A percentile compares a stretch with the other conserved stretches of the same genome.
phyloP scores from a whole-genome alignment of 768 basidiomycete species.

The Paxillus rubicundulus region DNA sequence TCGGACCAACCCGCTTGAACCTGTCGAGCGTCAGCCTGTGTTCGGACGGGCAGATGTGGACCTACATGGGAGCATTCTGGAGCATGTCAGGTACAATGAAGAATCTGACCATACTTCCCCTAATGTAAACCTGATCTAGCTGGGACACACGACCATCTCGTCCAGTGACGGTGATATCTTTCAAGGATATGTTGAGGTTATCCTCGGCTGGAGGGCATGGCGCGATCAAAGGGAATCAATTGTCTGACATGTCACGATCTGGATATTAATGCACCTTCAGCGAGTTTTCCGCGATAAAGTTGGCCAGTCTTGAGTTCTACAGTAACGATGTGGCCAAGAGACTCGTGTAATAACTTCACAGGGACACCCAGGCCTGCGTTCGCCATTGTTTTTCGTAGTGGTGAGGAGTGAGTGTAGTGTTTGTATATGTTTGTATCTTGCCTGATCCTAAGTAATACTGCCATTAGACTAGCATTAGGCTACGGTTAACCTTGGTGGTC shows the following conservation, averaged over 20 bases:
- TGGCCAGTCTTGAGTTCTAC: conserved; percentile 99
- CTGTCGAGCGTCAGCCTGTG: conserved; percentile 40
- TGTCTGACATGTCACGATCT: conserved; percentile 4
- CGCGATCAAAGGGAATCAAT: conserved; percentile 19
- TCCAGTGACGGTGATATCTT: conserved; percentile 95
- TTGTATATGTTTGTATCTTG: conserved; percentile 18
- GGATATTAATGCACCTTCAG: conserved; percentile 67
- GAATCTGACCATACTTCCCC: conserved; percentile 97
- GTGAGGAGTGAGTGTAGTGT: conserved; percentile 11
- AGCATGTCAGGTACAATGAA: conserved; percentile 99
- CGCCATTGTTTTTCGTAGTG: conserved; percentile 33
- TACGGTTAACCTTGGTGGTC: no score
- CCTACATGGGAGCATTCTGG: conserved; percentile 97
- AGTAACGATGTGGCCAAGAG: conserved; percentile 92
- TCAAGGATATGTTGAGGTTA: conserved; percentile 93
- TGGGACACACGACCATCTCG: conserved; percentile 98
- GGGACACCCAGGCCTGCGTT: conserved; percentile 82
- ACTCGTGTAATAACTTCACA: conserved; percentile 95
- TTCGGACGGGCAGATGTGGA: conserved; percentile 13
- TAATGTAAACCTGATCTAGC: conserved; percentile 97
- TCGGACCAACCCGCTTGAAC: conserved; percentile 98
- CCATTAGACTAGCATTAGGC: no score
- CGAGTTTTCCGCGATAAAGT: conserved; percentile 94
- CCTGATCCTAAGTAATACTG: no score
- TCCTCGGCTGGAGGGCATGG: conserved; percentile 77